Evolutionary conservation across 306 rosid genomes (phyloP), one percentile per base, ranked within the genome.

Genomic region (Cicer cuneatum): DNA sequence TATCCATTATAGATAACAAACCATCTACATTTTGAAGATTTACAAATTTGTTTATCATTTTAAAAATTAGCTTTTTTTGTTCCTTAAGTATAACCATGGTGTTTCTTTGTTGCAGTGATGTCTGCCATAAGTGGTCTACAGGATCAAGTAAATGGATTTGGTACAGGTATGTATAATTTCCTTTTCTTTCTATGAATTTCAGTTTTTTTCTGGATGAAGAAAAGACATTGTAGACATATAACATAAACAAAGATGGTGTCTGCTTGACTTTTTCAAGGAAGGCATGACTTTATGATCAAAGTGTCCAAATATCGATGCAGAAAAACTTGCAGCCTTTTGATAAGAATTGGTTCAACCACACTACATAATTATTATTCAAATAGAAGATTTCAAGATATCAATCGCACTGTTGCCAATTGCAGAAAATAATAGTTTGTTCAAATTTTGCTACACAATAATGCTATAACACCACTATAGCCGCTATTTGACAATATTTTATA

Each of bases 121-220:
- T 90, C 99, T 68, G 95, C 99, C 60, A 88, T 92, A 70, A 94
- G 97, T 77, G 99, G 99, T 63, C 81, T 94, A 79, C 82, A 91
- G 80, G 93, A 83, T 83, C 80, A 90, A 83, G 69, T 91, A 76
- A 46, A 79, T 5, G 92, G 92, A 68, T 83, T 94, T 21, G 87
- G 90, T 69, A 85, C 95, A 86, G 77, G 98, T 94, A 81, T 57
- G 95, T 85, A 83, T 62, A 80, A 65, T 67, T 80, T 83, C 78
- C 56, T 66, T 75, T 73, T 46, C 66, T 42, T 46, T 46, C 66
- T 56, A 49, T 18, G 73, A 33, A 69, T 33, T 62, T 45, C 54
- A n/a, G 16, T 39, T 60, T 56, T 37, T 21, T 51, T 42, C 15
- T 46, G 35, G 3, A 15, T 19, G 15, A 52, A 49, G 46, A 35